Evolutionary conservation across 2,329 filamentous ascomycete species (phyloP).

Genomic region (Fusarium begoniae): DNA sequence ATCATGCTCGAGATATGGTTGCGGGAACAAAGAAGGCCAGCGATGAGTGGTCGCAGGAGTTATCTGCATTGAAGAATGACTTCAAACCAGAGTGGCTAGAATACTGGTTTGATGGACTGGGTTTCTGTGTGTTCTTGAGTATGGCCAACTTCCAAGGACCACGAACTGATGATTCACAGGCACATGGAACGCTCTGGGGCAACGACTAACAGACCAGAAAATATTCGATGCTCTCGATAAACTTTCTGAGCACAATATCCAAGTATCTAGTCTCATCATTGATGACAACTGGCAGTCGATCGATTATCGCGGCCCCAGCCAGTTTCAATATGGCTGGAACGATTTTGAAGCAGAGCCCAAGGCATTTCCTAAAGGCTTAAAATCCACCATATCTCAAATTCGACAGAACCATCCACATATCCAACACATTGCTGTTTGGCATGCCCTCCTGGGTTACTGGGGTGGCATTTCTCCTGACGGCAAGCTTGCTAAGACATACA

Average conservation of each 20-base stretch:
- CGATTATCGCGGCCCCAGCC: slow-evolving; percentile 58
- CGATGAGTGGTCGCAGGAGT: slow-evolving; percentile 56
- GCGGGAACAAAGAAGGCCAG: slow-evolving; percentile 53
- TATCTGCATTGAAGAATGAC: slow-evolving; percentile 56
- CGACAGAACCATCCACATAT: slow-evolving; percentile 75
- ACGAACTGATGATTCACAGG: slow-evolving; percentile 51
- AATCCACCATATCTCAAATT: slow-evolving; percentile 74
- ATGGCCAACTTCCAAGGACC: neutral
- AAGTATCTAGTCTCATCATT: slow-evolving; percentile 87
- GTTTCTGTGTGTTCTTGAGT: slow-evolving; percentile 73
- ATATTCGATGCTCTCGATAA: slow-evolving; percentile 78
- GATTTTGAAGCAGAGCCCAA: slow-evolving; percentile 86
- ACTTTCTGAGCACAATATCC: slow-evolving; percentile 76
- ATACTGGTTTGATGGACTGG: slow-evolving; percentile 90
- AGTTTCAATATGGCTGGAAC: slow-evolving; percentile 73
- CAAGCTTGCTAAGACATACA: slow-evolving; percentile 79
- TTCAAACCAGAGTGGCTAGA: slow-evolving; percentile 76
- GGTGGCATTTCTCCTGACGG: slow-evolving; percentile 83
- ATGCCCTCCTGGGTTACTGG: slow-evolving; percentile 91
- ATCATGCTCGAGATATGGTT: slow-evolving; percentile 75
- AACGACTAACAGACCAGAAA: slow-evolving; percentile 81
- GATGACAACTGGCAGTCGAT: slow-evolving; percentile 97
- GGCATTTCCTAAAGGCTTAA: slow-evolving; percentile 83
- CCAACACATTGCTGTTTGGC: slow-evolving; percentile 91
- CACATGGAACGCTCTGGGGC: slow-evolving; percentile 94